Base-by-base conservation (phyloP, 2,329 filamentous ascomycete genomes). In the Chalara sp. region DNA sequence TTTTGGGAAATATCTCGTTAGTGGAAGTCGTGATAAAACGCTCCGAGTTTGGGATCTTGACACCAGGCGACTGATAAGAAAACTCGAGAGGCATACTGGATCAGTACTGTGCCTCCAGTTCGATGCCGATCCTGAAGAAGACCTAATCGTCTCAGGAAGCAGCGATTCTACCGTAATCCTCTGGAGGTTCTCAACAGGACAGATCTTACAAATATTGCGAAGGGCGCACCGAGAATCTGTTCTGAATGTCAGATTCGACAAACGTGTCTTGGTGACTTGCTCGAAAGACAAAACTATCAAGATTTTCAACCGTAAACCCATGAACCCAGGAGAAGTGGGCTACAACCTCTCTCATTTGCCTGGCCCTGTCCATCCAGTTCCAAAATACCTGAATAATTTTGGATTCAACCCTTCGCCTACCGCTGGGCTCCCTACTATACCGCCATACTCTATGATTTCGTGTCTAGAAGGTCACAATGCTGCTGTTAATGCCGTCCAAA, bases 221-320 rank as follows among this genome's bases (percentile, higher is more conserved):
- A 76, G 81, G 43, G 92, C 92, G 0, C 93, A 99, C 65, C 74
- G 76, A 32, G 93, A 99, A 67, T 96, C 92, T 0, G 91, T 99
- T 0, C 74, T 99, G 12, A 97, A 97, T 63, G 82, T 99, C 51
- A 82, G 88, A 54, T 99, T 97, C 59, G 91, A 97, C 64, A 85
- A 89, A 58, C 81, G 89, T 6, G 95, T 95, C 56, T 76, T 99
- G 4, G 89, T 97, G 10, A 99, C 93, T 0, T 97, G 93, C 63
- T 97, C 92, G 46, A 99, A 99, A 67, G 93, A 99, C 68, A 95
- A 91, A 68, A 86, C 86, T 0, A 96, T 99, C 74, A 96, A 96
- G 68, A 84, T 99, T 13, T 99, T 95, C 80, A 97, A 92, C 66
- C 83, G 93, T 5, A 77, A 74, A 13, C 75, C 82, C 13, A 72